A percentile compares a stretch with the other conserved stretches of the same genome.
These are phyloP conservation scores for Ampelocalamus luodianensis DNA, from an alignment of 176 grass and related monocot species.

Conservation along the genomic window DNA sequence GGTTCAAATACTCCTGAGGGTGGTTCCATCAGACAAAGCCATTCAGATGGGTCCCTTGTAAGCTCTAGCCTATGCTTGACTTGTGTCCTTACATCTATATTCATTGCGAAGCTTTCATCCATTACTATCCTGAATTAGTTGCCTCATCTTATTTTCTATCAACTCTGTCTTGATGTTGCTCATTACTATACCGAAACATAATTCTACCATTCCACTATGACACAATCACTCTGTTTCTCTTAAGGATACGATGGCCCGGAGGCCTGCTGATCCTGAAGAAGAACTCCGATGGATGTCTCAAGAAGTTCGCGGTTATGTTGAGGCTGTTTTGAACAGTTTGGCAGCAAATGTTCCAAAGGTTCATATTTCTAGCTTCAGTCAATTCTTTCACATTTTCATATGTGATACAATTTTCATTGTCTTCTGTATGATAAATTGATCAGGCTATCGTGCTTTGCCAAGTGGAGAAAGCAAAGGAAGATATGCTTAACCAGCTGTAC, in stretches of 20 bases:
- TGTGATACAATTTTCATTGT: not conserved
- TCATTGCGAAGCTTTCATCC: constrained; percentile 15
- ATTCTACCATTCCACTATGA: constrained; percentile 8
- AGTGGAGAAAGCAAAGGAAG: constrained; percentile 90
- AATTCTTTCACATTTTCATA: constrained; percentile 34
- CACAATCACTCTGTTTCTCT: constrained; percentile 1
- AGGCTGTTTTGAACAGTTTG: constrained; percentile 96
- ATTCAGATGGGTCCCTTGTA: constrained; percentile 98
- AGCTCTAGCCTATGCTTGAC: constrained; percentile 36
- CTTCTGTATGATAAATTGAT: constrained; percentile 31
- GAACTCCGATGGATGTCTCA: constrained; percentile 99
- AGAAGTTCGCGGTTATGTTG: constrained; percentile 98
- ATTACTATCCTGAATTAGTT: not conserved
- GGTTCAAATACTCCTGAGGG: constrained; percentile 70
- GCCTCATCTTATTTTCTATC: not conserved
- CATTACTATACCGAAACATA: too few relatives aligned
- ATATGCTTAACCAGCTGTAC: constrained; percentile 84
- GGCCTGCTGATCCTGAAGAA: constrained; percentile 95
- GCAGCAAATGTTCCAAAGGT: constrained; percentile 99
- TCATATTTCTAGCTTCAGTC: constrained; percentile 20
- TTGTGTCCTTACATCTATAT: constrained; percentile 9
- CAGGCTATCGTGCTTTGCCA: constrained; percentile 90
- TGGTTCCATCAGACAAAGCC: constrained; percentile 84
- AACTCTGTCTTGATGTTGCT: constrained; percentile 24
- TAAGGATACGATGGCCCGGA: constrained; percentile 74